Percentiles rank a stretch among this genome's conserved stretches.
Evolutionary conservation across 2,329 filamentous ascomycete species (phyloP).

Genomic region (Aureobasidium musti): DNA sequence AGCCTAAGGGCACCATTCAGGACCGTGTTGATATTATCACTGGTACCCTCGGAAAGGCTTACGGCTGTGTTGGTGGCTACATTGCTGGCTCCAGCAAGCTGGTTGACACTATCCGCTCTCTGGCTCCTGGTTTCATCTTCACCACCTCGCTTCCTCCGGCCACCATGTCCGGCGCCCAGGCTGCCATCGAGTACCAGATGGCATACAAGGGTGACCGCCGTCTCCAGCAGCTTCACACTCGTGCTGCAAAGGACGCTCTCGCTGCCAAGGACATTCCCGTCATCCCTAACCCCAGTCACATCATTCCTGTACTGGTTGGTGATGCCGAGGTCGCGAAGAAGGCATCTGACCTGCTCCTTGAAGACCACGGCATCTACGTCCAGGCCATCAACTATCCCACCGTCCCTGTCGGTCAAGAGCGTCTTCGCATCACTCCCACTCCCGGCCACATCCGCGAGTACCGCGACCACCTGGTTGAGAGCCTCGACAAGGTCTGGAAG

Average conservation of each 20-base stretch:
- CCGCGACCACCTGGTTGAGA: constrained; percentile 80
- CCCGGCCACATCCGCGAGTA: constrained; percentile 85
- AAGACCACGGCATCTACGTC: constrained; percentile 91
- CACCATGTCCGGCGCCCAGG: constrained; percentile 90
- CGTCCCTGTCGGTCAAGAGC: constrained; percentile 95
- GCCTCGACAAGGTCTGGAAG: constrained; percentile 84
- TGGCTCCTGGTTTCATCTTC: constrained; percentile 98
- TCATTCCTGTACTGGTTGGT: constrained; percentile 89
- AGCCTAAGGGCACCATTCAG: constrained; percentile 80
- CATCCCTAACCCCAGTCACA: constrained; percentile 96
- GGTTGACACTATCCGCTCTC: constrained; percentile 88
- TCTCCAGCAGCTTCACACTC: constrained; percentile 94
- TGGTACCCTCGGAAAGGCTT: constrained; percentile 94
- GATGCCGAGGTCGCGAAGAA: constrained; percentile 90
- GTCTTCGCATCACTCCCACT: constrained; percentile 92
- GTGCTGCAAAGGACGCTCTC: constrained; percentile 85
- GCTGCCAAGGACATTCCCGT: constrained; percentile 83
- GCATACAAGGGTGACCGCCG: constrained; percentile 80
- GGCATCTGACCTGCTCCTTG: constrained; percentile 87
- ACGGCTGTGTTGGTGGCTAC: constrained; percentile 96
- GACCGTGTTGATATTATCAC: constrained; percentile 98
- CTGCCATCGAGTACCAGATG: constrained; percentile 94
- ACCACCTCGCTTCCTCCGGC: constrained; percentile 94
- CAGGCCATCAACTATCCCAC: constrained; percentile 99
- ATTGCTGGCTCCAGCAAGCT: constrained; percentile 86